Percentiles rank a stretch among this genome's conserved stretches.
Evolutionary conservation across 352 stramenopile genomes (phyloP).

Genomic region (Pythium monospermum): DNA sequence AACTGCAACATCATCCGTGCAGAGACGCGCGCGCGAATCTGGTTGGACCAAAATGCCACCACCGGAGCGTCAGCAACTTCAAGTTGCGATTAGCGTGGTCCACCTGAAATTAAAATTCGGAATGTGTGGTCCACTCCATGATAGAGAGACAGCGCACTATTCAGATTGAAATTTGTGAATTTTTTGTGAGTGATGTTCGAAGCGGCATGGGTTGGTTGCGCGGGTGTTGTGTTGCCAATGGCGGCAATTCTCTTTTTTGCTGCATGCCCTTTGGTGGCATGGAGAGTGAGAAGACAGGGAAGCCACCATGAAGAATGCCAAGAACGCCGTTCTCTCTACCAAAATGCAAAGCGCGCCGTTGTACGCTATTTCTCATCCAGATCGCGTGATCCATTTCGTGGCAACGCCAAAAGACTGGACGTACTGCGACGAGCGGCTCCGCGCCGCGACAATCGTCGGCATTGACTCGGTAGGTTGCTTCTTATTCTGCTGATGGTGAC

Average conservation of each 20-base stretch:
- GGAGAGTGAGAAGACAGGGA: conserved; percentile 13
- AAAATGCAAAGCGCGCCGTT: conserved; percentile 50
- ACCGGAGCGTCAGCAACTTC: too few relatives aligned
- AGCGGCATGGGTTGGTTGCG: too few relatives aligned
- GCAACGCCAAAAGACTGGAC: conserved; percentile 34
- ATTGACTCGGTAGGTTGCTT: conserved; percentile 61
- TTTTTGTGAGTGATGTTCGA: too few relatives aligned
- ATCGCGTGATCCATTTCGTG: conserved; percentile 48
- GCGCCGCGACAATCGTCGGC: conserved; percentile 45
- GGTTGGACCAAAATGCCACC: too few relatives aligned
- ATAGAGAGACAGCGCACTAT: too few relatives aligned
- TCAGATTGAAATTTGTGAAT: too few relatives aligned
- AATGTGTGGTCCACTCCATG: too few relatives aligned
- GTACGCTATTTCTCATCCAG: conserved; percentile 40
- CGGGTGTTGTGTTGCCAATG: too few relatives aligned
- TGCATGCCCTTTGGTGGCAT: conserved; percentile 18
- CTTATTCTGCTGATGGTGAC: neutral
- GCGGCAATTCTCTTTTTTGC: conserved; percentile 2
- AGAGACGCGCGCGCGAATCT: too few relatives aligned
- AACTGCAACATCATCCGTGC: too few relatives aligned
- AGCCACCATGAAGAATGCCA: conserved; percentile 29
- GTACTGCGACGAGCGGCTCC: conserved; percentile 44
- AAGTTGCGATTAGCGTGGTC: too few relatives aligned
- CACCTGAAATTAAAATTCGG: too few relatives aligned
- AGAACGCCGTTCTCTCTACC: conserved; percentile 18